phyloP scores from a whole-genome alignment of 305 asterid species.

The Rubia tinctorum region DNA sequence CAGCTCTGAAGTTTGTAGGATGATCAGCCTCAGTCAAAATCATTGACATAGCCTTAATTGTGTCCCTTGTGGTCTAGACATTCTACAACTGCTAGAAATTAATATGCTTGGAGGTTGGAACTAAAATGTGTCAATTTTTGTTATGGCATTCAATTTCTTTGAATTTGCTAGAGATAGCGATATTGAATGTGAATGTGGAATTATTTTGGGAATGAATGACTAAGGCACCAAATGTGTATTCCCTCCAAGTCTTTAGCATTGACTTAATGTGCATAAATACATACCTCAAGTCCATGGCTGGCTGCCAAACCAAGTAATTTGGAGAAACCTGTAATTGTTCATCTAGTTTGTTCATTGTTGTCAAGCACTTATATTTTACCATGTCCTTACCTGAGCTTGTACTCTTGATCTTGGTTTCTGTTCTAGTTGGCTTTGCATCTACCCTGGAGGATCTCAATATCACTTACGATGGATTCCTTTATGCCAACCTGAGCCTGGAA shows the following conservation, averaged over 20 bases:
- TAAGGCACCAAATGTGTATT: neutral
- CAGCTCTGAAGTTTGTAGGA: neutral
- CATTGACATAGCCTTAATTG: neutral
- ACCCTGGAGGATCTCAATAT: conserved; percentile 4
- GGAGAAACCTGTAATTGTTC: neutral
- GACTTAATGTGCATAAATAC: neutral
- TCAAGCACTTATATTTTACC: neutral
- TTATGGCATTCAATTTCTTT: no score
- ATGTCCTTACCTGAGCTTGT: neutral
- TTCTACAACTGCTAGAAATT: no score
- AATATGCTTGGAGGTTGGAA: no score
- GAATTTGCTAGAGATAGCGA: no score
- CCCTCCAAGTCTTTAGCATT: neutral
- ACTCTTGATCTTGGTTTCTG: neutral
- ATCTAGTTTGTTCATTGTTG: neutral
- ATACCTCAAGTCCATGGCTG: neutral
- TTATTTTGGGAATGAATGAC: neutral
- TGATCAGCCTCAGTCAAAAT: no score
- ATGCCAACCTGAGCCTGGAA: conserved; percentile 6
- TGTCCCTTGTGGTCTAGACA: no score
- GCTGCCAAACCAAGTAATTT: neutral
- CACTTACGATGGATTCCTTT: conserved; percentile 16
- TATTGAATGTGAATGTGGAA: neutral
- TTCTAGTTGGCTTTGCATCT: conserved; percentile 4
- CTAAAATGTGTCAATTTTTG: no score